Conservation (phyloP, 768 basidiomycete species). For the Suillus decipiens region DNA sequence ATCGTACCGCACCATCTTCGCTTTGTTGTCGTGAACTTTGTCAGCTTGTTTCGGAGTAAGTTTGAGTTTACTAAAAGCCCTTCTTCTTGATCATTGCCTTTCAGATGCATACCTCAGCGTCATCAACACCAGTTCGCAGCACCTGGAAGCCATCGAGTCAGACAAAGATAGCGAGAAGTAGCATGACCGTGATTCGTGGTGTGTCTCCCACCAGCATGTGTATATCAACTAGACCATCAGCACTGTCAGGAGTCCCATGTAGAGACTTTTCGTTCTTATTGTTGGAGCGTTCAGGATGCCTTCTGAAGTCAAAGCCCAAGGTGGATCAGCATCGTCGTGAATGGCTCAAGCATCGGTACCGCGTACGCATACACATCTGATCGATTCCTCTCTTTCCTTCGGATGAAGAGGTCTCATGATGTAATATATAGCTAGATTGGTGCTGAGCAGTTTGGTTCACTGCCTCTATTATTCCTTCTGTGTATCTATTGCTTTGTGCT, state of each 20-base stretch:
- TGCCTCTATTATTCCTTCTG: too few species aligned
- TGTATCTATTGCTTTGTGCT: too few species aligned
- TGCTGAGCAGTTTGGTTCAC: background rate
- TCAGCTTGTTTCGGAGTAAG: conserved; percentile 84
- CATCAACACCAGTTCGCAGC: conserved; percentile 41
- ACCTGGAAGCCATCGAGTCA: background rate
- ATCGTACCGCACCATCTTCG: conserved; percentile 77
- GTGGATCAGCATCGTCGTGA: background rate
- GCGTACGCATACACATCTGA: background rate
- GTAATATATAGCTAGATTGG: too few species aligned
- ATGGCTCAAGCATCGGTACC: background rate
- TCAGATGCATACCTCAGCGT: conserved; percentile 68
- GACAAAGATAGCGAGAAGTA: conserved; percentile 6
- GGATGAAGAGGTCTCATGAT: background rate
- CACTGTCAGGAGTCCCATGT: background rate
- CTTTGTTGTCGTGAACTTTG: conserved; percentile 71
- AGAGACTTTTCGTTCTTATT: background rate
- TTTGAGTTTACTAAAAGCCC: conserved; percentile 18
- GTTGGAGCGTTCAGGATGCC: background rate
- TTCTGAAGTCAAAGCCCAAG: background rate
- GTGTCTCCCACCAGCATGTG: conserved; percentile 4
- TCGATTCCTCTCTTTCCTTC: background rate
- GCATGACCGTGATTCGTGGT: background rate
- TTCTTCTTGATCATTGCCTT: background rate
- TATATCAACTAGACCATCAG: background rate